Base-by-base conservation (phyloP, 2,329 filamentous ascomycete genomes). In the Trichoderma polysporum region DNA sequence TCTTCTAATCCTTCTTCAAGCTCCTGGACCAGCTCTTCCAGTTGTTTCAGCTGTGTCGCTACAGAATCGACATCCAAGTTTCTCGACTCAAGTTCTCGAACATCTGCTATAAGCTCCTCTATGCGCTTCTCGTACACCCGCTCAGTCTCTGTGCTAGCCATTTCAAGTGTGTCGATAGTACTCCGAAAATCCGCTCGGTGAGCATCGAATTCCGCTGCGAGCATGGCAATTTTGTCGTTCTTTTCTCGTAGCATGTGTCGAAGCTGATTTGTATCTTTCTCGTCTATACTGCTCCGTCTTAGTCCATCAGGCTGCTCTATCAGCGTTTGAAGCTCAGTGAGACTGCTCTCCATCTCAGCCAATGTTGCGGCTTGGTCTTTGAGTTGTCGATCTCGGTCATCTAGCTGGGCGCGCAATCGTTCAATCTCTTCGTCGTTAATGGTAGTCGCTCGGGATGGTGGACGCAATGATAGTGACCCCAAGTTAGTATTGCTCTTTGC, bases 1-100 rank as follows among this genome's bases (percentile, higher is more conserved):
- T 99, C 95, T 79, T 99, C 95, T 1, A 99, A 84, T 0, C 95
- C 95, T 78, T 99, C 95, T 78, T 99, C 95, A 0, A 99, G 86
- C 77, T 99, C 95, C 73, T 97, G 94, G 2, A 99, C 95, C 37
- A 98, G 86, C 76, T 98, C 94, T 77, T 98, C 95, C 1, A 99
- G 84, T 79, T 97, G 93, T 80, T 97, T 97, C 64, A 99, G 84
- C 79, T 99, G 95, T 69, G 86, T 86, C 7, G 95, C 94, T 22
- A 99, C 93, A 29, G 89, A 91, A 73, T 97, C 93, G 8, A 99
- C 93, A 76, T 99, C 95, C 68, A 96, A 89, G 47, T 90, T 91
- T 52, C 91, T 86, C 50, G 93, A 91, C 71, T 94, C 91, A 3
- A 95, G 82, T 67, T 97, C 93, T 62, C 90, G 87, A 31, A 97